These are phyloP conservation scores for Erodium trifolium DNA, from an alignment of 441 rosid genomes.

Conservation along the genomic window DNA sequence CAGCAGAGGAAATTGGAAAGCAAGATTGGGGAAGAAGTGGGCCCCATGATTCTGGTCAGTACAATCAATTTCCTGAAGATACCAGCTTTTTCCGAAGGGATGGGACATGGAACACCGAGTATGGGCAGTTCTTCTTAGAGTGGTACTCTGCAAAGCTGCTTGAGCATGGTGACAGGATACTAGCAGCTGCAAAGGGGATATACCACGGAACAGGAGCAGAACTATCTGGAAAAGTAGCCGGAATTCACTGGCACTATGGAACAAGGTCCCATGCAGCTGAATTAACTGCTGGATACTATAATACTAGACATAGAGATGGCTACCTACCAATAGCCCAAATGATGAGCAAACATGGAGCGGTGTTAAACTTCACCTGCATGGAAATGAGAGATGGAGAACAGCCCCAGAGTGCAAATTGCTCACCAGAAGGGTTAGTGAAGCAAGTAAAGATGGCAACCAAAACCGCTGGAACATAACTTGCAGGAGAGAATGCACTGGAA, in stretches of 20 bases:
- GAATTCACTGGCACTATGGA: conserved; percentile 26
- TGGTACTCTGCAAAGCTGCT: conserved; percentile 74
- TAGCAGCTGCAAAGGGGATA: conserved; percentile 55
- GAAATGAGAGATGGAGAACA: conserved; percentile 84
- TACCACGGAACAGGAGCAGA: conserved; percentile 62
- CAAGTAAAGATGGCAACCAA: conserved; percentile 65
- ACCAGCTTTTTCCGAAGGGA: conserved; percentile 68
- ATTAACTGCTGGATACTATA: conserved; percentile 79
- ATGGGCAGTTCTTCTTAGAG: conserved; percentile 74
- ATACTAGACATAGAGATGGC: conserved; percentile 70
- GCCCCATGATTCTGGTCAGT: conserved; percentile 80
- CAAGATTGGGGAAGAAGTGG: conserved; percentile 69
- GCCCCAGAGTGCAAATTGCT: conserved; percentile 60
- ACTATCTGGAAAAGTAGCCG: conserved; percentile 69
- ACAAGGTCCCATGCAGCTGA: conserved; percentile 94
- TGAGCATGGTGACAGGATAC: conserved; percentile 67
- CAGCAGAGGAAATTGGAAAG: conserved; percentile 57
- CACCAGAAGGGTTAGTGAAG: conserved; percentile 76
- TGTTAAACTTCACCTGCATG: conserved; percentile 91
- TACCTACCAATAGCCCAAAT: conserved; percentile 66
- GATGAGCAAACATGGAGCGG: conserved; percentile 57
- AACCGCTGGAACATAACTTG: conserved; percentile 53
- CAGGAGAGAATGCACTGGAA: conserved; percentile 86
- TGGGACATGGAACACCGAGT: conserved; percentile 79
- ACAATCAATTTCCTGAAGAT: conserved; percentile 79